Conservation (phyloP, 2,329 filamentous ascomycete genomes). For the Beauveria caledonica region DNA sequence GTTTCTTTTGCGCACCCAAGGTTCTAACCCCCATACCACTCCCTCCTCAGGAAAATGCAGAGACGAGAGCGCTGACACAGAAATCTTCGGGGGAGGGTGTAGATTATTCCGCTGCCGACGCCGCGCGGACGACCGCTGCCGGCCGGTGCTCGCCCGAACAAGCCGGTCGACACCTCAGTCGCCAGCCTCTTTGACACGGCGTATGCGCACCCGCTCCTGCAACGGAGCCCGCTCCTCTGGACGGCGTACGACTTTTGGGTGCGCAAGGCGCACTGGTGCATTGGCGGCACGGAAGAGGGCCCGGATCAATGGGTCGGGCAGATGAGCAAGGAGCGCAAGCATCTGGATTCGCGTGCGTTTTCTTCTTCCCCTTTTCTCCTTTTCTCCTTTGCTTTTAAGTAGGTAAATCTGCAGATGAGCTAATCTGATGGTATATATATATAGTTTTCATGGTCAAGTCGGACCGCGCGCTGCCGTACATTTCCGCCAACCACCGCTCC, state of each 20-base stretch:
- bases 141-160: constrained; percentile 27
- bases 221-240: constrained; percentile 36
- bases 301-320: constrained; percentile 41
- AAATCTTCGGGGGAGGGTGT: background rate
- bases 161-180: constrained; percentile 38
- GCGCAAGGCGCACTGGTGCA: constrained; percentile 32
- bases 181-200: constrained; percentile 44
- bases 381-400: too few species aligned
- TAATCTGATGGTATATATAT: background rate
- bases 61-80: background rate
- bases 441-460: constrained; percentile 38
- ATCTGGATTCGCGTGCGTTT: constrained; percentile 25
- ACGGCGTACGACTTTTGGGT: constrained; percentile 38
- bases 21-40: constrained; percentile 14
- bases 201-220: constrained; percentile 39
- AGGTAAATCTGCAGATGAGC: too few species aligned
- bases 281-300: constrained; percentile 37
- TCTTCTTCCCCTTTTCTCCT: background rate
- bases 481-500: constrained; percentile 29
- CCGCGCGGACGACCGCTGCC: constrained; percentile 26
- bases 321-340: constrained; percentile 29
- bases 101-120: constrained; percentile 22
- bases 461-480: constrained; percentile 33
- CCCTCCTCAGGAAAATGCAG: background rate
- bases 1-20: constrained; percentile 39